Percentiles rank a stretch among this genome's conserved stretches.
Conservation (phyloP, 78 protist genomes). For the Diacronema lutheri region DNA sequence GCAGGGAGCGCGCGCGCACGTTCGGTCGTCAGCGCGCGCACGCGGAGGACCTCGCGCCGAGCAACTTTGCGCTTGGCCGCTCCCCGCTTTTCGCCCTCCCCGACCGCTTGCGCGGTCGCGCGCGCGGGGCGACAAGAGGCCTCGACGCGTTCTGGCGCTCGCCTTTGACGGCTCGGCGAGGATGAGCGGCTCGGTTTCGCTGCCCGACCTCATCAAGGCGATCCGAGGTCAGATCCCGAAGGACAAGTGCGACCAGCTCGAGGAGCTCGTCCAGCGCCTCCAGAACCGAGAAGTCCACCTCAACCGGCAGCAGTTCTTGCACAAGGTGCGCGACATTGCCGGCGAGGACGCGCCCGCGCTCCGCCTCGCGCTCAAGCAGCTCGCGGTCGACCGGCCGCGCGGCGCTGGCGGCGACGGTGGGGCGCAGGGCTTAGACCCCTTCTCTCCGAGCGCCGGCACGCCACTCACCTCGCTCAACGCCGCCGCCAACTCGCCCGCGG, state of each 20-base stretch:
- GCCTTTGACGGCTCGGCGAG: too few species aligned
- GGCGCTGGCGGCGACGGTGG: too few species aligned
- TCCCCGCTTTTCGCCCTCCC: background rate
- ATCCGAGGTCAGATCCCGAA: constrained; percentile 3
- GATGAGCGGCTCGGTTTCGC: background rate
- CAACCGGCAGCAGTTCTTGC: constrained; percentile 3
- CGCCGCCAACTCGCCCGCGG: too few species aligned
- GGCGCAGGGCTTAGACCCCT: too few species aligned
- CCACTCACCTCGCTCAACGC: too few species aligned
- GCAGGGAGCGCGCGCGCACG: too few species aligned
- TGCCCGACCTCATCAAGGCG: background rate
- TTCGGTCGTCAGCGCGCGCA: too few species aligned
- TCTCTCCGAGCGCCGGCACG: too few species aligned
- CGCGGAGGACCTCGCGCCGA: too few species aligned
- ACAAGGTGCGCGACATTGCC: background rate
- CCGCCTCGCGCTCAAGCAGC: constrained; percentile 6
- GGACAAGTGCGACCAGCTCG: constrained; percentile 20
- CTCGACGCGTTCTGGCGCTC: too few species aligned
- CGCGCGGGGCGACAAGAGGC: too few species aligned
- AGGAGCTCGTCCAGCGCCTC: background rate
- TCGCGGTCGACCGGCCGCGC: background rate
- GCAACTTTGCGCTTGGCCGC: background rate
- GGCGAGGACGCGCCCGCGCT: constrained; percentile 9
- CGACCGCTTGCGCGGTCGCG: too few species aligned
- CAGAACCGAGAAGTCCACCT: background rate